Evolutionary conservation across 805 yeast species (phyloP), one percentile per base, ranked within the genome.

Genomic region (Saccharomycopsis sp.): DNA sequence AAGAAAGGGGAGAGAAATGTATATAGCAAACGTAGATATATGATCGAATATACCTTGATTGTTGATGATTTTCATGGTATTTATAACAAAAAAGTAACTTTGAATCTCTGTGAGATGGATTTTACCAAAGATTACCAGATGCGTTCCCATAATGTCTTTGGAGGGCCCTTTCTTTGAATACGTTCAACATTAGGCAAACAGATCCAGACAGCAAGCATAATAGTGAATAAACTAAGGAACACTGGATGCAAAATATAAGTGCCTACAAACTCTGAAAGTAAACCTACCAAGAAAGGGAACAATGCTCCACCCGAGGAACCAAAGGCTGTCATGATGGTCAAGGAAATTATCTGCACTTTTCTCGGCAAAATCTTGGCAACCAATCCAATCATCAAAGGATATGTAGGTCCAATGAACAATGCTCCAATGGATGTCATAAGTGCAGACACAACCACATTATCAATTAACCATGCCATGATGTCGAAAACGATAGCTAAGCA

Each of bases 241-340:
- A 76, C 68, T 2, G 85, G 84, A 68, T 79, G 73, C 34, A 80
- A 75, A 2, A 79, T 79, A 61, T 61, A 80, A 0, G 83, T 73
- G 1, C 83, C 82, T 2, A 65, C 66, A 52, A 58, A 67, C 64
- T 79, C 76, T 2, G 81, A 72, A 16, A 78, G 68, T 54, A 80
- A 65, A 41, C 85, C 85, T 15, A 79, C 78, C 15, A 79, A 51
- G 62, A 80, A 80, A 24, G 84, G 84, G 58, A 79, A 73, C 2
- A 80, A 64, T 1, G 83, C 81, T n/a, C 84, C 85, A 16, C 85
- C 85, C 20, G 79, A 73, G 7, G 80, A 74, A 0, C 85, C 85
- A 65, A 79, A 79, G 0, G 84, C 83, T 0, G 83, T 78, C 68
- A 74, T 75, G 50, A 80, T 71, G 0, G 83, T 79, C 62, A 80